Evolutionary conservation across 2,329 filamentous ascomycete genomes (phyloP), one percentile per base, ranked within the genome.

Genomic region (Fusarium sp.): DNA sequence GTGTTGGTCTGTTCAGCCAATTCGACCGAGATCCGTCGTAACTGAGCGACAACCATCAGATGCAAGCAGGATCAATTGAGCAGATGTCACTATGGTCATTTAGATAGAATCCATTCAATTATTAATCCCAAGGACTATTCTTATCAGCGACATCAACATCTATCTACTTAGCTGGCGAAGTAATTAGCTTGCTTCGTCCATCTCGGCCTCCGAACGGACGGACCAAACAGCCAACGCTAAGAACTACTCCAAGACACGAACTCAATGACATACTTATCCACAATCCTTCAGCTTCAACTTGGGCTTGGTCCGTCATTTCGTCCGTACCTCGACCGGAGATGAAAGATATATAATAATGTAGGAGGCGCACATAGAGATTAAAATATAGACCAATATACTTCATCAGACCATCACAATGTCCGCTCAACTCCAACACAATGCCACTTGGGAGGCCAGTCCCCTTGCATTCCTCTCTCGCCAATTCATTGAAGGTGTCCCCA

Each of bases 391-490:
- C 15, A 56, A 15, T 16, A n/a, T 15, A 13, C 47, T 25, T 40
- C n/a, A 51, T 45, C 27, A 24, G 41, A 20, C 34, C 24, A 51
- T 20, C 16, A 68, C 22, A 45, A 75, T 75, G 73, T 69, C 74
- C 20, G 53, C 72, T 44, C 62, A 66, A 8, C 43, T 74, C 5
- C 52, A 75, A 61, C 45, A 66, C 8, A 61, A 72, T 32, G 72
- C 73, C 24, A 44, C 60, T 22, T 69, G 70, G 69, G 74, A 75
- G 40, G 62, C 74, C 5, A 53, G 64, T 8, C 52, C 61, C 16
- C 62, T 75, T 47, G 74, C 66, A 27, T 75, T 75, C 48, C 34
- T 75, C n/a, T 74, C 62, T 6, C 72, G 74, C 13, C 73, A 74
- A 58, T 72, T 75, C 53, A 52, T 75, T 34, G 53, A 75, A 55